A percentile compares a stretch with the other conserved stretches of the same genome.
These are phyloP conservation scores for Limtongia smithiae DNA, from an alignment of 805 yeast species.

Conservation along the genomic window DNA sequence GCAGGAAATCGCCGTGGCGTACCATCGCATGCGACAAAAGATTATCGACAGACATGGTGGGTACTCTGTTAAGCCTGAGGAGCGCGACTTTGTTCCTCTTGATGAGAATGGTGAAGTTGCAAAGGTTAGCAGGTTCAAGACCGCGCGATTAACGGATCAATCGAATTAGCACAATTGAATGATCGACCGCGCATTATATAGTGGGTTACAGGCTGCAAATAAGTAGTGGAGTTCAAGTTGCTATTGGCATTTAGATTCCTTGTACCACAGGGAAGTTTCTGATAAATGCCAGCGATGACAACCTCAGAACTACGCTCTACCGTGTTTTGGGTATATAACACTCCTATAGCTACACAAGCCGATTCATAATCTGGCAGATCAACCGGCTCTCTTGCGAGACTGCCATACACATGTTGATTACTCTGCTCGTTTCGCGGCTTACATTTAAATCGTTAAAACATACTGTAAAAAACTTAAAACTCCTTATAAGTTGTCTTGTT, in stretches of 20 bases:
- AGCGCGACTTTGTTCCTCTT: slow-evolving; percentile 57
- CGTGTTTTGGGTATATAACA: too few species aligned
- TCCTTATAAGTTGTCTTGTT: too few species aligned
- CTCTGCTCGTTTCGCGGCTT: not conserved
- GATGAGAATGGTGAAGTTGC: slow-evolving; percentile 58
- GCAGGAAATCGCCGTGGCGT: slow-evolving; percentile 34
- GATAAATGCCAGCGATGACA: too few species aligned
- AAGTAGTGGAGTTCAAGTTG: not conserved
- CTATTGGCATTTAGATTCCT: too few species aligned
- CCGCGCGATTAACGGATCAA: slow-evolving; percentile 38
- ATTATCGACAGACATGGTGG: slow-evolving; percentile 35
- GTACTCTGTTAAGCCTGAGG: slow-evolving; percentile 43
- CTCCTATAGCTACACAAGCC: too few species aligned
- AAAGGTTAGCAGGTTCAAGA: slow-evolving; percentile 58
- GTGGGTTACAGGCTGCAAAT: not conserved
- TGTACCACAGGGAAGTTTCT: too few species aligned
- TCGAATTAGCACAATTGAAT: too few species aligned
- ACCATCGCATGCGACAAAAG: slow-evolving; percentile 35
- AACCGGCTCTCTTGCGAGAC: too few species aligned
- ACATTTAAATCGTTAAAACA: too few species aligned
- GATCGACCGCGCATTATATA: not conserved
- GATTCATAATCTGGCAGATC: too few species aligned
- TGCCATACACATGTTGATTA: not conserved
- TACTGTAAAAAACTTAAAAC: too few species aligned
- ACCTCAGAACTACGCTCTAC: too few species aligned